phyloP scores from a whole-genome alignment of 2,329 filamentous ascomycete genomes.

The Botrytis paeoniae region DNA sequence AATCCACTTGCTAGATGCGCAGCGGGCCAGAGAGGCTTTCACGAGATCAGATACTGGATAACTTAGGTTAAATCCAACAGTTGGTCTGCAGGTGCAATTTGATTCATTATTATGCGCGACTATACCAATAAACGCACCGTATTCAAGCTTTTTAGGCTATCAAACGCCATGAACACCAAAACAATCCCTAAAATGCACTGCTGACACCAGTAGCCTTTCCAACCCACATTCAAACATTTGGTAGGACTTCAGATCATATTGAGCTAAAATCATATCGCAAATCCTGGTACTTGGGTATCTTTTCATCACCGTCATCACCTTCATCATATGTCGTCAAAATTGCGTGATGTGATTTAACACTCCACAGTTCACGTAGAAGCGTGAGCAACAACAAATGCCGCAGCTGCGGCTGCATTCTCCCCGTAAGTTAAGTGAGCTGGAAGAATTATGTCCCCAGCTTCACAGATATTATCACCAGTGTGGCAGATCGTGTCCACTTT shows the following conservation, averaged over 20 bases:
- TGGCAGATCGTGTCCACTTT: slow-evolving; percentile 47
- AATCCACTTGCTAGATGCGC: not conserved
- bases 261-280: not conserved
- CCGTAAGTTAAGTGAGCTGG: slow-evolving; percentile 44
- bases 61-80: not conserved
- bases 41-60: not conserved
- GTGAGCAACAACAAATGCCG: slow-evolving; percentile 37
- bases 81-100: not conserved
- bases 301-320: not conserved
- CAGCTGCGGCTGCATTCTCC: slow-evolving; percentile 39
- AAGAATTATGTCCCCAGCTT: slow-evolving; percentile 43
- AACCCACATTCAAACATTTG: not conserved
- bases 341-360: not conserved
- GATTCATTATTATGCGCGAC: not conserved
- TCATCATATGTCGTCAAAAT: slow-evolving; percentile 12
- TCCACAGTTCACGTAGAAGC: not conserved
- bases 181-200: not conserved
- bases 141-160: not conserved
- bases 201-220: not conserved
- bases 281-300: not conserved
- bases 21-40: not conserved
- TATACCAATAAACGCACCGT: not conserved
- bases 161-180: not conserved
- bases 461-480: slow-evolving; percentile 50
- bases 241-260: not conserved